phyloP scores from a whole-genome alignment of 805 yeast genomes.

The Debaryomyces tyrocola region DNA sequence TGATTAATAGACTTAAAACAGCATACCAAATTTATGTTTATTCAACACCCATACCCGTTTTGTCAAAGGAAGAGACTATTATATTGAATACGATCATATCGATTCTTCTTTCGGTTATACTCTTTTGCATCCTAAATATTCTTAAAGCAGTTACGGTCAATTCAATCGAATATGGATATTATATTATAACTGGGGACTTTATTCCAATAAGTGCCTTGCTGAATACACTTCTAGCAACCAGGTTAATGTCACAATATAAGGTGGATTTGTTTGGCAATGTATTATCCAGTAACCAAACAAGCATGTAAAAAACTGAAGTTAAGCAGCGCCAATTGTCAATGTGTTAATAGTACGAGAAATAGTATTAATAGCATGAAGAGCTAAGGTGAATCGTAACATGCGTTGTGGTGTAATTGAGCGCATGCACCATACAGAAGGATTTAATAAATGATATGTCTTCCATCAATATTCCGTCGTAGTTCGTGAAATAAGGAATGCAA shows the following conservation, averaged over 20 bases:
- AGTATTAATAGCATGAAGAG: no score
- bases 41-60: slow-evolving; percentile 27
- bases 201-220: slow-evolving; percentile 1
- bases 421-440: neutral
- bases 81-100: slow-evolving; percentile 17
- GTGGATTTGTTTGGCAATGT: no score
- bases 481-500: no score
- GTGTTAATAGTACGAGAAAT: no score
- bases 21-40: slow-evolving; percentile 23
- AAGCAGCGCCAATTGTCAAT: no score
- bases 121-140: slow-evolving; percentile 6
- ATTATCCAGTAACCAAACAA: no score
- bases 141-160: neutral
- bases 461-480: no score
- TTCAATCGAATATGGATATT: slow-evolving; percentile 14
- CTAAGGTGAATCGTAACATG: neutral
- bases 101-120: slow-evolving; percentile 11
- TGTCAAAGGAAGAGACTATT: slow-evolving; percentile 22
- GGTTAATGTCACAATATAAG: neutral
- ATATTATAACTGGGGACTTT: slow-evolving; percentile 17
- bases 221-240: neutral
- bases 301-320: no score
- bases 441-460: neutral
- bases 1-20: slow-evolving; percentile 1
- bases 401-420: neutral